phyloP scores from a whole-genome alignment of 768 basidiomycete species.

The Wakefieldia striispora region DNA sequence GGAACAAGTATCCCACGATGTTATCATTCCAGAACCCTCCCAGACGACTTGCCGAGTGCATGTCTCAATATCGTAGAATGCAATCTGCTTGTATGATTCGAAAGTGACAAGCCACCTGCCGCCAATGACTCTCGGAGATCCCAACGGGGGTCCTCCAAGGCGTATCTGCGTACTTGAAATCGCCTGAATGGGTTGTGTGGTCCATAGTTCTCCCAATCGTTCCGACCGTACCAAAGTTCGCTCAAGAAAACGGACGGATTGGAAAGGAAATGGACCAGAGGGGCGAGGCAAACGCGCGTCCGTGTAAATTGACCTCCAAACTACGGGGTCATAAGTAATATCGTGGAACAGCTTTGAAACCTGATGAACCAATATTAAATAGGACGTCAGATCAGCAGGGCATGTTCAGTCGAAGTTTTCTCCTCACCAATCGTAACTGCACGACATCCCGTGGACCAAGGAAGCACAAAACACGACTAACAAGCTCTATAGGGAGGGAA shows the following conservation, averaged over 20 bases:
- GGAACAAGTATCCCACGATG: slow-evolving; percentile 1
- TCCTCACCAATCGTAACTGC: too few species aligned
- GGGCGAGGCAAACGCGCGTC: slow-evolving; percentile 2
- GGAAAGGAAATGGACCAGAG: slow-evolving; percentile 8
- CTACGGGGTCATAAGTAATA: neutral
- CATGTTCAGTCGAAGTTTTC: too few species aligned
- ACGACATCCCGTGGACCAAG: too few species aligned
- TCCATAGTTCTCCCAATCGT: slow-evolving; percentile 5
- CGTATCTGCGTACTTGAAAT: slow-evolving; percentile 1
- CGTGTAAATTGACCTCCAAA: slow-evolving; percentile 10
- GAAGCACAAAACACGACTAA: too few species aligned
- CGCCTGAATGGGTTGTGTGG: slow-evolving; percentile 2
- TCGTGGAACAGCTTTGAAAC: slow-evolving; percentile 4
- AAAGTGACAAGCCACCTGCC: slow-evolving; percentile 7
- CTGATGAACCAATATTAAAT: neutral
- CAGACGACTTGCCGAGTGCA: slow-evolving; percentile 1
- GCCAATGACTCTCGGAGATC: slow-evolving; percentile 2
- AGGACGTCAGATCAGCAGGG: too few species aligned
- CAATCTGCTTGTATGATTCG: neutral
- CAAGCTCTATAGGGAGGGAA: too few species aligned
- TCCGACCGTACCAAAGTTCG: neutral
- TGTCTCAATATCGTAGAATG: neutral
- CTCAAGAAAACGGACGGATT: slow-evolving; percentile 7
- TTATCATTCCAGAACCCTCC: neutral
- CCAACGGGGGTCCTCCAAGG: neutral